Evolutionary conservation across 2,329 filamentous ascomycete genomes (phyloP), one percentile per base, ranked within the genome.

Genomic region (Exophiala lecanii-corni): DNA sequence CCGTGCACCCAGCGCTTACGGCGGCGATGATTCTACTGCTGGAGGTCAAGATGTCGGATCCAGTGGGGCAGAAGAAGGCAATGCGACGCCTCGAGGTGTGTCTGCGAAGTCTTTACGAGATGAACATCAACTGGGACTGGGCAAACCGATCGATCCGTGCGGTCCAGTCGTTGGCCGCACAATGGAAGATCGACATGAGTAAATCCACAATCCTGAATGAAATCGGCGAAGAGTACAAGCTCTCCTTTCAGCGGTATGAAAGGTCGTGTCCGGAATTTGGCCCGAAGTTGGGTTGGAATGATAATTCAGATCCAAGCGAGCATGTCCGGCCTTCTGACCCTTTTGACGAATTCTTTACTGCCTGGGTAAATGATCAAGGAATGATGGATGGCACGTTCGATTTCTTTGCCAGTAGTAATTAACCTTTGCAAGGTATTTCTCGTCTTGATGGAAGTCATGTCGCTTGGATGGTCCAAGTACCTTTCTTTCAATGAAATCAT

Each of bases 321-420:
- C 7, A 20, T 12, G n/a, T 10, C 9, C 25, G 25, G 25, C 25
- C n/a, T 5, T 17, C 19, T 2, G 35, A 38, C 35, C 35, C 35
- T 4, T 38, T 38, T 38, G 35, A 38, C 35, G 35, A 38, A 25
- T 38, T 38, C 20, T 38, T 38, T 13, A 38, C 21, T 21, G 35
- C 35, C 7, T 38, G 35, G 35, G 25, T 20, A 12, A 23, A 38
- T 15, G 35, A 38, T 23, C 35, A 38, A 15, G 17, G 75, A 1
- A 59, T 82, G 3, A 44, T 71, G 26, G 69, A 73, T 20, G 78
- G 78, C 5, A 57, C 35, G 2, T 38, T 38, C 20, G 35, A 38
- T 10, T 38, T 38, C 19, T 38, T 38, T 17, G 57, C 5, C 54
- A 55, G n/a, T n/a, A n/a, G n/a, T n/a, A n/a, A n/a, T n/a, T n/a